Evolutionary conservation across 1,139 yeast species (phyloP).

Genomic region (Candida glucosophila): DNA sequence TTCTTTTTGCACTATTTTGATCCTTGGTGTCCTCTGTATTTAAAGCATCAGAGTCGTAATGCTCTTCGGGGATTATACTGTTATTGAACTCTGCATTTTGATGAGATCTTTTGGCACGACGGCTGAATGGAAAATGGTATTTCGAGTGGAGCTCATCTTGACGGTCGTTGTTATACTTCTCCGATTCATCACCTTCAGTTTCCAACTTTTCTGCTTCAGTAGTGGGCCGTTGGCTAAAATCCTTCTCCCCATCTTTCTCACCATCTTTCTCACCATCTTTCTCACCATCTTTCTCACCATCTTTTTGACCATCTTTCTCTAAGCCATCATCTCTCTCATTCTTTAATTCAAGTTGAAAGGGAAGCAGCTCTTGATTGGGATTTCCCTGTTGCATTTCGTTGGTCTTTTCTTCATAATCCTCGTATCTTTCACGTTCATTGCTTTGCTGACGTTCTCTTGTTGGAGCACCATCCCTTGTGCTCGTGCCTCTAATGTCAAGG

Average conservation of each 20-base stretch:
- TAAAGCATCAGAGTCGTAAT: no score
- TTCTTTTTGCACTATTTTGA: conserved; percentile 32
- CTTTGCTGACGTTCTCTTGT: no score
- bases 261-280: conserved; percentile 41
- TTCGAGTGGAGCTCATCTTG: background rate
- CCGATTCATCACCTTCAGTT: background rate
- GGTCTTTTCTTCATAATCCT: no score
- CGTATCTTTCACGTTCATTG: no score
- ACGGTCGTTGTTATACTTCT: background rate
- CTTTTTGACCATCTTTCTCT: background rate
- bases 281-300: conserved; percentile 11
- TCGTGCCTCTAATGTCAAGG: no score
- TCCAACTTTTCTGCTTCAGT: background rate
- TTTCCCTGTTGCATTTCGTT: no score
- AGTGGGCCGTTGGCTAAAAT: background rate
- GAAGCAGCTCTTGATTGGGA: no score
- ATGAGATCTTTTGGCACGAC: background rate
- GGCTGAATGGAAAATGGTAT: conserved; percentile 1
- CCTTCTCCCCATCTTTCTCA: background rate
- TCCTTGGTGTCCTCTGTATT: conserved; percentile 3
- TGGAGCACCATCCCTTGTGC: no score
- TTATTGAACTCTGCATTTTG: no score
- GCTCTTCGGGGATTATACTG: no score
- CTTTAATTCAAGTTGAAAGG: background rate
- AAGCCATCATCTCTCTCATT: background rate